phyloP scores from a whole-genome alignment of 2,329 filamentous ascomycete species.

The Ceratocystis diversiconidia region DNA sequence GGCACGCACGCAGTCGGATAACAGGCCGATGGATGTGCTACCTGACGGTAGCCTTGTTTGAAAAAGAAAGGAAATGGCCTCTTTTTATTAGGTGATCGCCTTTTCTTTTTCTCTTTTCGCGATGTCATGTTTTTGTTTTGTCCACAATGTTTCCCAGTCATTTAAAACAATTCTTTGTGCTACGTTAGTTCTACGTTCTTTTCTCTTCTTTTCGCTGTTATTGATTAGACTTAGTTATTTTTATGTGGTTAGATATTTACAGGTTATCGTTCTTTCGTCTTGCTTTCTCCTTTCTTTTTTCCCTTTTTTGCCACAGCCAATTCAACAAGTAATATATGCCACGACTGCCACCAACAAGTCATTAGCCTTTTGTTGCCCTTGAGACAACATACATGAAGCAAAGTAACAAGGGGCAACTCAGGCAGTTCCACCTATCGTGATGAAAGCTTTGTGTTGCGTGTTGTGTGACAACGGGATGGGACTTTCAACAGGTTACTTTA shows the following conservation, averaged over 20 bases:
- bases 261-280: not conserved
- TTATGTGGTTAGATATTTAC: not conserved
- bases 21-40: constrained; percentile 12
- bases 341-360: not conserved
- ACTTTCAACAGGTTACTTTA: not conserved
- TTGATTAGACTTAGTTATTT: constrained; percentile 1
- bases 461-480: not conserved
- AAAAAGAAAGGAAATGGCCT: not conserved
- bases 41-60: constrained; percentile 17
- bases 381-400: too few relatives aligned
- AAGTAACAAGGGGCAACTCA: too few relatives aligned
- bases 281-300: not conserved
- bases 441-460: not conserved
- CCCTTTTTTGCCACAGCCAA: not conserved
- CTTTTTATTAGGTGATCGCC: not conserved
- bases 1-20: constrained; percentile 15
- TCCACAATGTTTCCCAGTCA: not conserved
- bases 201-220: not conserved
- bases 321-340: not conserved
- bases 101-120: not conserved
- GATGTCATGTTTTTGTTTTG: not conserved
- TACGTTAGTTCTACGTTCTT: not conserved
- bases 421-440: too few relatives aligned
- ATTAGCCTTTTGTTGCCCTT: not conserved
- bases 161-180: not conserved